Base-by-base conservation (phyloP, 768 basidiomycete species). In the Tricholoma hemisulphureum region DNA sequence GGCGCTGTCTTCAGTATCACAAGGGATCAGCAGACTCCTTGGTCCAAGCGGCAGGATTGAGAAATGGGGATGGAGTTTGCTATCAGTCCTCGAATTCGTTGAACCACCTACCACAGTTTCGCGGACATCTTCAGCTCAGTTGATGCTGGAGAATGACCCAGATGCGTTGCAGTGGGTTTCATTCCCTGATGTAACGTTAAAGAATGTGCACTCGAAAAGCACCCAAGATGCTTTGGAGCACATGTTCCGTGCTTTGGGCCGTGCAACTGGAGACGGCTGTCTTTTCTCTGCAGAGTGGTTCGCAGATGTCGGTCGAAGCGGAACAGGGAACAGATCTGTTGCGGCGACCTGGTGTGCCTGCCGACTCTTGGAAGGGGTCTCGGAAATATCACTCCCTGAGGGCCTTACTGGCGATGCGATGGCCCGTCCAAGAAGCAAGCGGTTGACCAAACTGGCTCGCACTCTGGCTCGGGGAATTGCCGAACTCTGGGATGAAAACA, bases 201-300 rank as follows among this genome's bases (percentile, higher is more conserved):
- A 76, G 62, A 83, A 86, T 61, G 69, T 87, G 11, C 71, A 77
- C 3, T 83, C 83, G 16, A 76, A 69, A 35, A 76, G 75, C 23
- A 77, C 88, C 4, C 75, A 80, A 41, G 72, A 77, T 49, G 73
- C 85, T 2, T 68, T 98, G 41, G 82, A 82, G 58, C 71, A 73
- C 13, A 93, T 95, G 88, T 82, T 98, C 49, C 83, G 81, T 52
- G 76, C 84, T 0, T 72, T 95, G 23, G 94, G 95, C 2, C 65
- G 67, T 16, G 88, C 87, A 10, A 84, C 81, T 2, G 88, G 87
- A 1, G 87, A 91, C 54, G 75, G 79, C 14, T 85, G 84, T 51
- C 74, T 95, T 24, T 91, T 85, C 59, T 78, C 93, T 7, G 85
- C 94, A 4, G 91, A 95, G 63, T 95, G 96, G 86, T 87, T 96